Base-by-base conservation (phyloP, 2,329 filamentous ascomycete species). In the Ophiostoma sp. region DNA sequence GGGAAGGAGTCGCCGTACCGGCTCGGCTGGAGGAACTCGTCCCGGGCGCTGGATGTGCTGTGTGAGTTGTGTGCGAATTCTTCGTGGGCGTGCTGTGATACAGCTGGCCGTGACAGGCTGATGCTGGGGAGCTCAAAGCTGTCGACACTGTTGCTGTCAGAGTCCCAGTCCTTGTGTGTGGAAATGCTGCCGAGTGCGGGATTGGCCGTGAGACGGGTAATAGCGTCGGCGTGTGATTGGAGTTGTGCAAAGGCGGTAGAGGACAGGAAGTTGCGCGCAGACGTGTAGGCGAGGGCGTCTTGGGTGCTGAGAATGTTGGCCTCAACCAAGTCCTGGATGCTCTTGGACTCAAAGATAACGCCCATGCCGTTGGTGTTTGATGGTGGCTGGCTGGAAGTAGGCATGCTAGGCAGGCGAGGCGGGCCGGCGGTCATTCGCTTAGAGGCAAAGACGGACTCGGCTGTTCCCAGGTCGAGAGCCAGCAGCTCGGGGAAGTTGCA, bases 401-500 rank as follows among this genome's bases (percentile, higher is more conserved):
- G 60, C 60, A 42, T 42, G 40, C 36, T 41, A 40, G 40, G 12
- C 40, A 63, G 60, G 5, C 60, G 60, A 63, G 84, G 84, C 8
- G 77, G 73, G 8, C 84, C 84, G 36, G 83, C 80, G 5, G 84
- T 84, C 79, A 86, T 81, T 69, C 81, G 81, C 73, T 77, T 83
- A 14, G 82, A 79, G 40, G 76, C 76, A 68, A 86, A 86, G 40
- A 84, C 74, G 9, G 78, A 76, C 66, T 77, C 77, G 18, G 82
- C 85, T 36, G 78, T 73, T 73, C 85, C 81, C 63, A 87, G 76
- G 71, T 87, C 84, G 69, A 78, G 79, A 6, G 80, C 84, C n/a
- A 87, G 77, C 52, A 85, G 72, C 75, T 87, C 85, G 2, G 85
- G 82, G 18, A 87, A 77, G 75, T 82, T 86, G 74, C 80, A 80